Conservation (phyloP, 208 protist genomes). For the Leishmania martiniquensis region DNA sequence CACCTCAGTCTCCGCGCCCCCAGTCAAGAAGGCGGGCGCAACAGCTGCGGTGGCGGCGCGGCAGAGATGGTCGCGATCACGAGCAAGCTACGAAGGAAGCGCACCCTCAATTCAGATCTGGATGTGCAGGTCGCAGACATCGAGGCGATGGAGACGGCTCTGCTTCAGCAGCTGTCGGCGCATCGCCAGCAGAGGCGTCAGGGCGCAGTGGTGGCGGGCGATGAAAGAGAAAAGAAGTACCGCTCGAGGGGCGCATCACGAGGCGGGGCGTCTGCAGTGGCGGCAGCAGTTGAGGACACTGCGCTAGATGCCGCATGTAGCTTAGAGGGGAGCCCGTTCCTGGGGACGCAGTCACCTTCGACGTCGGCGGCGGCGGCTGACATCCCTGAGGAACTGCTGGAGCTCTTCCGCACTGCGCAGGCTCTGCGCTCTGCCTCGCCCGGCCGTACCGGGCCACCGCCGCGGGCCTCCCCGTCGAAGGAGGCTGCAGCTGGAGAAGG, state of each 20-base stretch:
- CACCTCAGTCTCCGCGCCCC: neutral
- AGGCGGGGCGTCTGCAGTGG: neutral
- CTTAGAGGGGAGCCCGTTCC: neutral
- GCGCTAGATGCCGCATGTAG: neutral
- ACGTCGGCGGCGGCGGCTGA: neutral
- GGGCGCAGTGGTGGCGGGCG: neutral
- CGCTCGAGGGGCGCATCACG: neutral
- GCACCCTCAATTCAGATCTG: conserved; percentile 14
- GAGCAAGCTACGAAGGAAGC: neutral
- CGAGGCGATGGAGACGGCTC: neutral
- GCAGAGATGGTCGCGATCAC: neutral
- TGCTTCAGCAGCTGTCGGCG: conserved; percentile 19
- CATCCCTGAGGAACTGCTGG: conserved; percentile 10
- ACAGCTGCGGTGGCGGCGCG: neutral
- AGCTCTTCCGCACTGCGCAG: conserved; percentile 24
- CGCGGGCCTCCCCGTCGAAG: neutral
- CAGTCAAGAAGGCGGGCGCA: neutral
- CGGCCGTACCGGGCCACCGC: neutral
- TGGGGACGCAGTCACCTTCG: neutral
- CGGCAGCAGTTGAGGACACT: neutral
- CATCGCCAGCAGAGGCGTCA: conserved; percentile 6
- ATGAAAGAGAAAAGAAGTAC: neutral
- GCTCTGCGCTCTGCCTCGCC: neutral
- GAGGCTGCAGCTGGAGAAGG: neutral
- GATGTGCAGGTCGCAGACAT: conserved; percentile 14